Evolutionary conservation across 208 protist species (phyloP).

Genomic region (Porcisia deanei): DNA sequence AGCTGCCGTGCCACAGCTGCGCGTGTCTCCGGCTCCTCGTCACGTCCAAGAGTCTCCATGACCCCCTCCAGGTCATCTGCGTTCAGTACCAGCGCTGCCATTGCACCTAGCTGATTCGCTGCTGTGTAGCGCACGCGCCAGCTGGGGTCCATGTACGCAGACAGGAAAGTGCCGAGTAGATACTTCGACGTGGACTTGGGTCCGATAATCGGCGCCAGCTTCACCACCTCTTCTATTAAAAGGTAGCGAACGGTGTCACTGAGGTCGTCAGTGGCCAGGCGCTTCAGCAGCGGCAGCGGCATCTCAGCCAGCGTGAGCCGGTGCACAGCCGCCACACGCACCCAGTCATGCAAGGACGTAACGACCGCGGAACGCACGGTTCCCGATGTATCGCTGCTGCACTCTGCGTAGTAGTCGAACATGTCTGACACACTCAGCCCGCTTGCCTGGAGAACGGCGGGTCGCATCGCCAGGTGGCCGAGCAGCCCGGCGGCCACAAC

Average conservation of each 20-base stretch:
- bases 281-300: conserved; percentile 62
- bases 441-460: conserved; percentile 45
- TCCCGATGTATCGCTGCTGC: conserved; percentile 47
- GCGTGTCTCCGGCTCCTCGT: conserved; percentile 72
- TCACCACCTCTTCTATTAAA: conserved; percentile 50
- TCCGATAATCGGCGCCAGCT: conserved; percentile 54
- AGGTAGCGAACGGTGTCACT: conserved; percentile 72
- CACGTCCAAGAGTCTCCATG: conserved; percentile 45
- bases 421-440: conserved; percentile 52
- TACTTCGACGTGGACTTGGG: conserved; percentile 53
- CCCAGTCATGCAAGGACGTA: conserved; percentile 58
- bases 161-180: conserved; percentile 45
- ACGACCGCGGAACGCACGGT: conserved; percentile 65
- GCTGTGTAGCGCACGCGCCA: conserved; percentile 80
- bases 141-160: conserved; percentile 55
- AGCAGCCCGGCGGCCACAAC: conserved; percentile 69
- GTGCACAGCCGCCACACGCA: conserved; percentile 53
- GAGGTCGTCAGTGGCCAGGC: conserved; percentile 62
- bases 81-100: conserved; percentile 41
- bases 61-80: conserved; percentile 52
- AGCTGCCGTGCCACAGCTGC: conserved; percentile 71
- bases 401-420: conserved; percentile 69
- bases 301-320: conserved; percentile 54
- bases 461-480: conserved; percentile 45
- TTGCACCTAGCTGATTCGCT: conserved; percentile 48